Evolutionary conservation across 306 rosid species (phyloP).

Genomic region (Purshia tridentata): DNA sequence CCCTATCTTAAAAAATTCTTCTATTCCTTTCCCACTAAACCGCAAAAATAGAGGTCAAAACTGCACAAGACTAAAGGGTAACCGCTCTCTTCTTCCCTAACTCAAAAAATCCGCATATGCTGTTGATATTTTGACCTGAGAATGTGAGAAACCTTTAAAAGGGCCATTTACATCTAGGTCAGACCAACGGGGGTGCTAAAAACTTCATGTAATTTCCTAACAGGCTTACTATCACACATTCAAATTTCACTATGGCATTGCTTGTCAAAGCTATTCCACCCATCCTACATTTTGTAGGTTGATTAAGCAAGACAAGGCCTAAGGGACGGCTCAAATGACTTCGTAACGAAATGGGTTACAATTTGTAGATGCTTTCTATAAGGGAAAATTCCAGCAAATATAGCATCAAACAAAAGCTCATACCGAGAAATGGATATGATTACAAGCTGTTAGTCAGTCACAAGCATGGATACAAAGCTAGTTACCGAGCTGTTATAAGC

Average conservation of each 20-base stretch:
- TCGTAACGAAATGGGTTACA: neutral
- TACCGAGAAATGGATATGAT: neutral
- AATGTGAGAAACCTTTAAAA: neutral
- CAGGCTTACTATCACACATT: neutral
- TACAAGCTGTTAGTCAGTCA: neutral
- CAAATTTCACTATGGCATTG: neutral
- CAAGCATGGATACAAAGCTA: constrained; percentile 7
- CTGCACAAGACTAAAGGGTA: neutral
- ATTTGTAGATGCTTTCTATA: neutral
- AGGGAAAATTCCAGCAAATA: neutral
- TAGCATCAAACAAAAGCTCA: neutral
- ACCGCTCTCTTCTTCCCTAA: neutral
- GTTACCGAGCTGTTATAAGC: constrained; percentile 71
- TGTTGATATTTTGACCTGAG: neutral
- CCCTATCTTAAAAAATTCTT: neutral
- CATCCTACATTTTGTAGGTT: neutral
- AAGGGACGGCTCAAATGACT: neutral
- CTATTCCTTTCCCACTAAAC: neutral
- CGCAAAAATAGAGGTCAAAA: neutral
- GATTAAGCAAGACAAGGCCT: neutral
- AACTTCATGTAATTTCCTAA: neutral
- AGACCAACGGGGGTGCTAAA: neutral
- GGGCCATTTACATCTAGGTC: neutral
- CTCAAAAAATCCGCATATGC: neutral
- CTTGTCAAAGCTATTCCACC: neutral